These are phyloP conservation scores for Fusarium sp. DNA, from an alignment of 2,329 filamentous ascomycete genomes.

Conservation along the genomic window DNA sequence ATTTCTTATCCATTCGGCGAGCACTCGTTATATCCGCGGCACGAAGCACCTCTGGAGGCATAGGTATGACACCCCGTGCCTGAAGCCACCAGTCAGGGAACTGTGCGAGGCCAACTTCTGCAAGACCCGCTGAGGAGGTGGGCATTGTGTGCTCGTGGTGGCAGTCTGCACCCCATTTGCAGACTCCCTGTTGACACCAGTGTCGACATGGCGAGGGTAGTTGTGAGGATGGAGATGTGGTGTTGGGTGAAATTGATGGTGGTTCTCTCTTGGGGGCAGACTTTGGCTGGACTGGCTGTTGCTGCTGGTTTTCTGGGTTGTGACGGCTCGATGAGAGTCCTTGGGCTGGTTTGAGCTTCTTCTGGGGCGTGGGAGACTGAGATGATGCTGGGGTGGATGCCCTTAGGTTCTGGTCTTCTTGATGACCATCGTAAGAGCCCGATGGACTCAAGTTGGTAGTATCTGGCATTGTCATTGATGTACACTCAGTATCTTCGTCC, in stretches of 20 bases:
- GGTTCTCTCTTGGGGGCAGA: background rate
- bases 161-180: constrained; percentile 58
- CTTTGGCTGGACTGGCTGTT: background rate
- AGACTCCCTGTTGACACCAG: constrained; percentile 62
- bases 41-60: constrained; percentile 14
- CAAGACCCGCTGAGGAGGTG: constrained; percentile 52
- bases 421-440: background rate
- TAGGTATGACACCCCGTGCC: constrained; percentile 29
- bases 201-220: constrained; percentile 49
- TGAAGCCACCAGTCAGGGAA: constrained; percentile 58
- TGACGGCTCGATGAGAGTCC: constrained; percentile 35
- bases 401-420: background rate
- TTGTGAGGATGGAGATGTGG: background rate
- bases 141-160: constrained; percentile 62
- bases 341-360: constrained; percentile 3
- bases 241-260: background rate
- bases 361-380: background rate
- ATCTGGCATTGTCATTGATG: background rate
- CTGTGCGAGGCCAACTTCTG: constrained; percentile 54
- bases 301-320: constrained; percentile 22
- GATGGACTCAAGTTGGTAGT: background rate
- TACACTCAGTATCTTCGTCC: background rate
- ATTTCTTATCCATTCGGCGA: constrained; percentile 14
- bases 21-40: background rate
- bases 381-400: background rate